phyloP scores from a whole-genome alignment of 2,329 filamentous ascomycete species.

The Arachnomyces sp. region DNA sequence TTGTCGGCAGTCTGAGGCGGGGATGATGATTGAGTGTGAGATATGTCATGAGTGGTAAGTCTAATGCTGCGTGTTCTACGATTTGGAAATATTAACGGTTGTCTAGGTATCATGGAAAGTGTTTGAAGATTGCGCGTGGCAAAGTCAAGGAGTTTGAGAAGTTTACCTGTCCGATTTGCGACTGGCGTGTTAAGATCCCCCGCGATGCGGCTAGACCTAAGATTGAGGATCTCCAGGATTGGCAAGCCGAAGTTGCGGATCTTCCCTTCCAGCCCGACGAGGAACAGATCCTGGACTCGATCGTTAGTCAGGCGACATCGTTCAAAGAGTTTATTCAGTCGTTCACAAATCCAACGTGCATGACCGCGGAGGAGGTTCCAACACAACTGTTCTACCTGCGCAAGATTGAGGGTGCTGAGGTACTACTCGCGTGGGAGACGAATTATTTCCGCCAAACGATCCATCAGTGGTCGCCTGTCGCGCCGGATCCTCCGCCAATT shows the following conservation, averaged over 20 bases:
- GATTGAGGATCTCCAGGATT: slow-evolving; percentile 74
- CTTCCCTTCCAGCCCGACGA: slow-evolving; percentile 95
- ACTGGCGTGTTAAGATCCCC: slow-evolving; percentile 94
- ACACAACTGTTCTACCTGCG: slow-evolving; percentile 90
- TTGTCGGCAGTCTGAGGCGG: slow-evolving; percentile 83
- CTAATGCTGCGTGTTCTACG: slow-evolving; percentile 4
- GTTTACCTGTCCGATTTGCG: slow-evolving; percentile 96
- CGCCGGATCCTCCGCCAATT: slow-evolving; percentile 74
- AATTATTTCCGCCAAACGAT: slow-evolving; percentile 95
- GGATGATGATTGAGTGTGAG: slow-evolving; percentile 99
- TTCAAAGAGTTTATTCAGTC: slow-evolving; percentile 76
- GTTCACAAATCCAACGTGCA: slow-evolving; percentile 73
- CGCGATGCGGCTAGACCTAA: slow-evolving; percentile 93
- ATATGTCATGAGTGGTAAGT: slow-evolving; percentile 92
- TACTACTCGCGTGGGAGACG: slow-evolving; percentile 84
- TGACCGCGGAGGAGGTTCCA: slow-evolving; percentile 76
- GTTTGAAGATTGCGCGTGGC: slow-evolving; percentile 90
- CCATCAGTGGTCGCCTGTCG: slow-evolving; percentile 89
- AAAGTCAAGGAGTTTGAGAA: slow-evolving; percentile 98
- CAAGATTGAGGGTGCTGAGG: slow-evolving; percentile 94
- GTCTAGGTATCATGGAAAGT: slow-evolving; percentile 88
- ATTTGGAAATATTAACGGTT: slow-evolving; percentile 18
- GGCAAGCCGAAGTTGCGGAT: slow-evolving; percentile 70
- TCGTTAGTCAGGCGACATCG: slow-evolving; percentile 72
- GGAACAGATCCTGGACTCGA: slow-evolving; percentile 74